Evolutionary conservation across 441 rosid genomes (phyloP), one percentile per base, ranked within the genome.

Genomic region (Jatropha podagrica): DNA sequence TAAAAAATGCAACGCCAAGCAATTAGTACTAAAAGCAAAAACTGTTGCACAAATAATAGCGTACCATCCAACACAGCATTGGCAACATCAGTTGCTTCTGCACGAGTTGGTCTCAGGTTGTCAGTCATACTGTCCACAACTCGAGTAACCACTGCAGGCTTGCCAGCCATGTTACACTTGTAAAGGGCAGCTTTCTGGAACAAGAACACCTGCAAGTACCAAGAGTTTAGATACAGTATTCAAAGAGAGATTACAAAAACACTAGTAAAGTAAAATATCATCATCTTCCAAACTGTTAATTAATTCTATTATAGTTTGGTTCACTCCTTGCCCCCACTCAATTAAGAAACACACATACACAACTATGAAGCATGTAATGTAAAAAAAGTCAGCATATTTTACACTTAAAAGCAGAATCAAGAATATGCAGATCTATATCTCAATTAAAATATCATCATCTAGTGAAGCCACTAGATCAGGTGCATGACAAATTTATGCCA

Each of bases 41-140:
- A 52, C 17, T 38, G 14, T 71, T 17, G 11, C 58, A 40, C 48
- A 60, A 41, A 75, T 18, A 63, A 54, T 27, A 51, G 80, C 81
- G 11, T 80, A 96, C 98, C 98, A 84, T 96, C 98, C 80, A 96
- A 85, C 68, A 96, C 96, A 71, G 98, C 98, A 87, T 96, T 96
- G 63, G 99, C 98, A 81, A 92, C 99, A 88, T 96, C 99, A 20
- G 98, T 94, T 48, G 99, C 99, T 83, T 96, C 98, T 1, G 98
- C 99, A 81, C 99, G 98, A 80, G 99, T 96, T 73, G 98, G 99
- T 71, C 99, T 87, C 76, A 96, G 82, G 85, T 96, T 96, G 83
- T 86, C 95, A 60, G 98, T 96, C 98, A 96, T 96, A 82, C 96
- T 94, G 89, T 96, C 98, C 74, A 94, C 98, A 82, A 96, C 98